Base-by-base conservation (phyloP, 2,329 filamentous ascomycete species). In the Pyricularia grisea region DNA sequence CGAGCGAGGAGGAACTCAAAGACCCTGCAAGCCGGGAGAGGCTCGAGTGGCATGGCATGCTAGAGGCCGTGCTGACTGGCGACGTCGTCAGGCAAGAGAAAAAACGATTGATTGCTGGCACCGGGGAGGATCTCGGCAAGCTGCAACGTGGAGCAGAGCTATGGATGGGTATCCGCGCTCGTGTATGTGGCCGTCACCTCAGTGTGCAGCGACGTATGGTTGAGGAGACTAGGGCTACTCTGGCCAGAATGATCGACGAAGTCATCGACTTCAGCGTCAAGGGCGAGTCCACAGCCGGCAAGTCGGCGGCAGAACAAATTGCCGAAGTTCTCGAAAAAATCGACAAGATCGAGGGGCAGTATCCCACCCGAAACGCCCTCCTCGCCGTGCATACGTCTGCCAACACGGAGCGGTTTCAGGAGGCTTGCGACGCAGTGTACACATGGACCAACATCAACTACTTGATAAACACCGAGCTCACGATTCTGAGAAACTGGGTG, bases 51-150 rank as follows among this genome's bases (percentile, higher is more conserved):
- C 94, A 99, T 79, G 93, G 93, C 3, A 99, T 99, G 95, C 82
- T 99, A 69, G 92, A 94, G 70, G 96, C 94, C 17, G 95, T 99
- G 4, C 82, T 99, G 73, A 97, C 94, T 0, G 95, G 95, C 72
- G 95, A 99, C 78, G 95, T 99, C 10, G 94, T 99, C 70, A 92
- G 93, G 75, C 95, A 99, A 79, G 95, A 99, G 81, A 99, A 99
- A 84, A 97, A 97, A 79, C 89, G 95, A 64, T 80, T 99, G 75
- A 95, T 96, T 73, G 94, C 93, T 65, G 90, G 92, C 4, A 83
- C 84, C 14, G 88, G 90, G 68, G 83, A 85, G 73, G 81, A 85
- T 70, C 77, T 81, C 10, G 85, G 83, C 69, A 86, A 86, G 72
- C 83, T 86, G 66, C 91, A 92, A 65, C 88, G 93, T 72, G 91